Evolutionary conservation across 2,329 filamentous ascomycete species (phyloP).

Genomic region (Tolypocladium tropicale): DNA sequence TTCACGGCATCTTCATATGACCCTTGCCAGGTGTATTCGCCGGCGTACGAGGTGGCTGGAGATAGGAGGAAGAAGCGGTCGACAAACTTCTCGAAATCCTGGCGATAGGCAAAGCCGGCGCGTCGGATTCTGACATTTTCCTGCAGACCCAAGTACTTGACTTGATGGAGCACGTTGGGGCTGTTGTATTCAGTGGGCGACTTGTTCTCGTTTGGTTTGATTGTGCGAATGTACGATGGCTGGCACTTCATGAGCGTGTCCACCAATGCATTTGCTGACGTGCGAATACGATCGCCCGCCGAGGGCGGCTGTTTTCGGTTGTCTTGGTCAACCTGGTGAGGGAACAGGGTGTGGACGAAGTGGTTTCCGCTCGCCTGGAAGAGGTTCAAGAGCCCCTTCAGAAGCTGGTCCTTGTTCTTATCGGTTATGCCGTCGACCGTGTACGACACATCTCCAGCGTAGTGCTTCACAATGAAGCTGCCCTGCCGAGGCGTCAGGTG

Average conservation of each 20-base stretch:
- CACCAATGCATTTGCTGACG: constrained; percentile 89
- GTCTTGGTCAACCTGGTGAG: constrained; percentile 87
- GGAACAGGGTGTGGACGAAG: constrained; percentile 85
- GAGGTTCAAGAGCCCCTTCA: constrained; percentile 87
- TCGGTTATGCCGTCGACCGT: constrained; percentile 95
- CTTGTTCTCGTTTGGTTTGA: constrained; percentile 99
- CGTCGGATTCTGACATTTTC: constrained; percentile 97
- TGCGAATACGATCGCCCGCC: constrained; percentile 90
- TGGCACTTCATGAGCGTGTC: constrained; percentile 94
- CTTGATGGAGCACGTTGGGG: constrained; percentile 89
- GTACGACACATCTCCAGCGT: constrained; percentile 93
- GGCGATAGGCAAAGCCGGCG: constrained; percentile 92
- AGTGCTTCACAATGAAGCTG: constrained; percentile 97
- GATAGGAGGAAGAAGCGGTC: constrained; percentile 95
- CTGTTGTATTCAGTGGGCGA: constrained; percentile 87
- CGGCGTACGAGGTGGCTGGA: constrained; percentile 88
- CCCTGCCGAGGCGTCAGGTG: constrained; percentile 89
- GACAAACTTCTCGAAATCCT: constrained; percentile 96
- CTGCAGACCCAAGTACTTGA: constrained; percentile 98
- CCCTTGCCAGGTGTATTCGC: constrained; percentile 93
- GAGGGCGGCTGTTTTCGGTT: constrained; percentile 91
- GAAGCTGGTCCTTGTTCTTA: constrained; percentile 96
- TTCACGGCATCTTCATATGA: constrained; percentile 78
- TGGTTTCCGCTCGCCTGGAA: constrained; percentile 73
- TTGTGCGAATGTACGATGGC: constrained; percentile 95